phyloP scores from a whole-genome alignment of 371 early-diverging fungal genomes.

The Ecytonucleospora hepatopenaei region DNA sequence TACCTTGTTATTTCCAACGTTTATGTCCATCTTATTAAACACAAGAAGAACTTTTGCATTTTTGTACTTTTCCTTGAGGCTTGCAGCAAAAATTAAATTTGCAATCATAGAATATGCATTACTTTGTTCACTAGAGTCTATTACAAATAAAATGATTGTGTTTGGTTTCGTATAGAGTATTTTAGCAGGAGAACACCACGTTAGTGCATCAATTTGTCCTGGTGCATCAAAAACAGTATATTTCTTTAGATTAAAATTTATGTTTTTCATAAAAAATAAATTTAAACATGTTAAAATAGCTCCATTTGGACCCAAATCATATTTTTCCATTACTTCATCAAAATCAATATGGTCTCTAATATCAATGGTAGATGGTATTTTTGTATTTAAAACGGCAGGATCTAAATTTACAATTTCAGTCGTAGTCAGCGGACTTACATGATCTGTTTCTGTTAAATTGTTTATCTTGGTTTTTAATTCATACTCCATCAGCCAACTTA shows the following conservation, averaged over 20 bases:
- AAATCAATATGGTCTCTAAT: slow-evolving; percentile 93
- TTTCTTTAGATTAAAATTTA: slow-evolving; percentile 43
- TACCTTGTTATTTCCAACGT: slow-evolving; percentile 68
- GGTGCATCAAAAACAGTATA: slow-evolving; percentile 91
- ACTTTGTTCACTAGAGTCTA: neutral
- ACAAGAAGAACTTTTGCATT: slow-evolving; percentile 65
- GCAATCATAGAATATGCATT: neutral
- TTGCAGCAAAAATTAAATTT: neutral
- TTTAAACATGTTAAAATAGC: slow-evolving; percentile 88
- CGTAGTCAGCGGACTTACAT: slow-evolving; percentile 65
- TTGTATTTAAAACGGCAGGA: slow-evolving; percentile 79
- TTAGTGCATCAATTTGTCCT: slow-evolving; percentile 98
- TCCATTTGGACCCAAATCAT: slow-evolving; percentile 93
- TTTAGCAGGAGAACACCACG: slow-evolving; percentile 92
- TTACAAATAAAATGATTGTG: neutral
- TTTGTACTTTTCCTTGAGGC: neutral
- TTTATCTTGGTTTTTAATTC: slow-evolving; percentile 15
- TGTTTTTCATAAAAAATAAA: slow-evolving; percentile 81
- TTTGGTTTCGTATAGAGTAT: slow-evolving; percentile 79
- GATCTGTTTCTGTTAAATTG: slow-evolving; percentile 64
- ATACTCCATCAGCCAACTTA: slow-evolving; percentile 51
- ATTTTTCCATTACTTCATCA: slow-evolving; percentile 93
- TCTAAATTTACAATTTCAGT: slow-evolving; percentile 70
- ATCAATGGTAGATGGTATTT: slow-evolving; percentile 87
- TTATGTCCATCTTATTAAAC: slow-evolving; percentile 91